Evolutionary conservation across 495 filamentous ascomycete genomes (phyloP), one percentile per base, ranked within the genome.

Genomic region (Aspergillus sparsus): DNA sequence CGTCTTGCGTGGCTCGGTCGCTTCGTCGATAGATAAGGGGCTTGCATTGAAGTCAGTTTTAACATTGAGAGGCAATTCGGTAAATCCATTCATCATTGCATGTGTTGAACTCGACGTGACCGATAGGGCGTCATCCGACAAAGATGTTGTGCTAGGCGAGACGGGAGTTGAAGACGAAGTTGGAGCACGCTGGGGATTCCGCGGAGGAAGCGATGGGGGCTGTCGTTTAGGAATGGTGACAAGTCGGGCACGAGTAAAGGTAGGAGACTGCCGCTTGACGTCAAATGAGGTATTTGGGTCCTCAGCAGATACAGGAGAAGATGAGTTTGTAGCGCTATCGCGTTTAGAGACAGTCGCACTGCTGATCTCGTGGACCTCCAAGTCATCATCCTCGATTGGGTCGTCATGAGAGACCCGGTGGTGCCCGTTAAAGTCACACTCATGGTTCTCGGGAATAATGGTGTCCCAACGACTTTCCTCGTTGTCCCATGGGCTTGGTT

Each of bases 161-260:
- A 13, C 59, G 10, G 69, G 67, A 18, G 60, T 63, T 16, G 68
- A 63, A 1, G 58, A 42, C 5, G 64, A 64, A 15, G 59, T 65
- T 18, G 66, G 71, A 66, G 53, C 64, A 49, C 79, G 77, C n/a
- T 74, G 68, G 11, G 88, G 86, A 59, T 82, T 87, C 34, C 85
- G 77, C 5, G 80, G 76, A 5, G 88, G 88, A 16, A 90, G 78
- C 3, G 86, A 76, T 11, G 89, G 89, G 7, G 87, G 79, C 3
- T 85, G 72, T 33, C 88, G 76, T 73, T 90, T 90, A 1, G 87
- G 84, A 67, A 93, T 91, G 18, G 82, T 88, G 31, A 93, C 87
- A 13, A 91, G 68, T 27, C 83, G 81, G 15, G 87, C 87, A 47
- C 84, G 80, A 15, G 82, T 82, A 44, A 90, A 80, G 2, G 82